These are phyloP conservation scores for Aureobasidium zeae DNA, from an alignment of 2,329 filamentous ascomycete genomes.

Conservation along the genomic window DNA sequence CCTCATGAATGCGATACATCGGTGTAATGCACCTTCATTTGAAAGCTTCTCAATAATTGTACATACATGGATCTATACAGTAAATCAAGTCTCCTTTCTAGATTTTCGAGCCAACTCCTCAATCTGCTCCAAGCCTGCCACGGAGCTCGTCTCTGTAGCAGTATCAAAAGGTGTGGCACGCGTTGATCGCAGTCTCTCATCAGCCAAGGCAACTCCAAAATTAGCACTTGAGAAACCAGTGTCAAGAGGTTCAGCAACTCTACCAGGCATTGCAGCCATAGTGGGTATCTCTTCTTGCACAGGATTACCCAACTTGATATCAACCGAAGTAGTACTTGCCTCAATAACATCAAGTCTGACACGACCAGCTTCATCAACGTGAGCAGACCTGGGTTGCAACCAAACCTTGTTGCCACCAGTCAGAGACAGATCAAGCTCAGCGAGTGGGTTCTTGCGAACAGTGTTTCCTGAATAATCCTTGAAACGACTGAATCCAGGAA, in stretches of 20 bases:
- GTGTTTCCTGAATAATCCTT: constrained; percentile 29
- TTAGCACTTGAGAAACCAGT: constrained; percentile 18
- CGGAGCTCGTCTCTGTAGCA: constrained; percentile 13
- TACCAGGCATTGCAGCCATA: neutral
- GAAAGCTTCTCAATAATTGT: constrained; percentile 6
- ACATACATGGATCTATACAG: constrained; percentile 14
- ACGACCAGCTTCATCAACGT: constrained; percentile 36
- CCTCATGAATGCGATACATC: too few species aligned
- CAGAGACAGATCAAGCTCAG: constrained; percentile 36
- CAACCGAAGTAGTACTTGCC: constrained; percentile 26
- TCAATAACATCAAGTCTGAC: constrained; percentile 31
- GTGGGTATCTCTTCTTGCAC: constrained; percentile 4
- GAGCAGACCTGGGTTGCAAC: constrained; percentile 40
- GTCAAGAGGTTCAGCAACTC: neutral
- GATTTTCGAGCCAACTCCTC: constrained; percentile 5
- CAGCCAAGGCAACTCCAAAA: constrained; percentile 23
- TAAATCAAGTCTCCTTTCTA: neutral
- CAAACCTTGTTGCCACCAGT: constrained; percentile 45
- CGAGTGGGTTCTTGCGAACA: constrained; percentile 32
- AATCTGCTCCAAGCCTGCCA: constrained; percentile 10
- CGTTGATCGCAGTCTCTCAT: constrained; percentile 18
- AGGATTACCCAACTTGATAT: constrained; percentile 23
- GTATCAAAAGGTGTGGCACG: constrained; percentile 22
- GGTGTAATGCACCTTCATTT: neutral
- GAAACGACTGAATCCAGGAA: constrained; percentile 20